A percentile compares a stretch with the other conserved stretches of the same genome.
Conservation (phyloP, 2,329 filamentous ascomycete species). For the Arthroderma uncinatum region DNA sequence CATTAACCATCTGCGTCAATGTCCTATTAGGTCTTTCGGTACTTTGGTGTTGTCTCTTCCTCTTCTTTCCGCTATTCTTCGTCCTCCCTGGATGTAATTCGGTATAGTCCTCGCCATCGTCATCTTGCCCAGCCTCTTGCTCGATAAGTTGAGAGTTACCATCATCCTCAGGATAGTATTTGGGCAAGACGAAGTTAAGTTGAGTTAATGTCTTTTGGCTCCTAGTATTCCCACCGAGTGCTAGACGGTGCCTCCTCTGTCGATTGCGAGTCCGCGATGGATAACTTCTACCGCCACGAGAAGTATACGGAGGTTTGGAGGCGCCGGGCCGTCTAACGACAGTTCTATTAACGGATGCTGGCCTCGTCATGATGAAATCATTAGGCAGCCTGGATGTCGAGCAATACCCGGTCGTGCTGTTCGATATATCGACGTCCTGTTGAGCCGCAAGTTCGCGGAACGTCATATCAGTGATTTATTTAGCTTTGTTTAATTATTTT, state of each 20-base stretch:
- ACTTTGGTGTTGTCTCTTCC: background rate
- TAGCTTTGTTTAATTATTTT: background rate
- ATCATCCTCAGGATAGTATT: conserved; percentile 16
- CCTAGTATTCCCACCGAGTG: conserved; percentile 14
- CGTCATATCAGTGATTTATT: background rate
- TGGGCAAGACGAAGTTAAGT: conserved; percentile 28
- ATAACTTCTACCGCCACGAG: background rate
- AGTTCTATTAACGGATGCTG: background rate
- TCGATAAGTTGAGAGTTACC: conserved; percentile 26
- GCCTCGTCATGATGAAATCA: background rate
- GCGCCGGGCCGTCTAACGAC: background rate
- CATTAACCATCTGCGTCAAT: conserved; percentile 10
- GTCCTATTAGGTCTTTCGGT: conserved; percentile 1
- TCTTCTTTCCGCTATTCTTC: background rate
- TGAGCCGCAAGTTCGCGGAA: background rate
- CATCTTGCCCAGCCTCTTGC: conserved; percentile 13
- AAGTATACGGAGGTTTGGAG: background rate
- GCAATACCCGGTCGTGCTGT: background rate
- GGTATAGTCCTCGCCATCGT: conserved; percentile 10
- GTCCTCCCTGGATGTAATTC: background rate
- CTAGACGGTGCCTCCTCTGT: conserved; percentile 12
- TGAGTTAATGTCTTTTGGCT: conserved; percentile 34
- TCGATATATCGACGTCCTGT: background rate
- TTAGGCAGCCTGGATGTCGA: background rate
- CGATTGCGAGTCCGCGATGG: background rate